Base-by-base conservation (phyloP, 257 asterid genomes). In the Handroanthus guayacan region DNA sequence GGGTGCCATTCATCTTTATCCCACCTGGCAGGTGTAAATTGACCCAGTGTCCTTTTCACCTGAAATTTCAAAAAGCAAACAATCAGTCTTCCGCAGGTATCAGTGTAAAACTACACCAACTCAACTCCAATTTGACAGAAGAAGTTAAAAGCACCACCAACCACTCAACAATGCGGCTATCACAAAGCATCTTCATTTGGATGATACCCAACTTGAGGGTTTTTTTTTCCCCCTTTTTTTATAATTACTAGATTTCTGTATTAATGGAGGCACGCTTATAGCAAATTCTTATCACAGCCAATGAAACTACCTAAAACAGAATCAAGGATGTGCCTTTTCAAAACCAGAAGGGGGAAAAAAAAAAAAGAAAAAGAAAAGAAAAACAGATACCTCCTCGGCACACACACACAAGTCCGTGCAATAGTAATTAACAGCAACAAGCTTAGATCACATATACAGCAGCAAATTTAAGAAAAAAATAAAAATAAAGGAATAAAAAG, bases 1-100 rank as follows among this genome's bases (percentile, higher is more conserved):
- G 97, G 99, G 84, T 88, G 97, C 97, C 99, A 92, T 82, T 94
- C 99, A 75, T 94, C 97, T 85, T 90, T 92, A 83, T 94, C 99
- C 99, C 97, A 94, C 69, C 72, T 87, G 45, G 97, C 99, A 13
- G 97, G 99, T 62, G 99, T 94, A 75, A 94, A 94, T 72, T 94
- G 97, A 38, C 95, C 95, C 45, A 94, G 84, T 11, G 97, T 91
- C 78, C 97, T 84, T 82, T 82, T 92, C 5, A 94, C 97, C 97
- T 92, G 80, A 9, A 83, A 79, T 68, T 6, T 51, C 39, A 79
- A 39, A 16, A 36, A 13, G 69, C 13, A 55, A 39, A 37, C 55
- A 25, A n/a, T 48, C 50, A 18, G 63, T 60, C n/a, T 9, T 45
- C 62, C n/a, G 44, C 38, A 47, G 78, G 34, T 73, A 61, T 13